Evolutionary conservation across 2,329 filamentous ascomycete species (phyloP).

Genomic region (Blastomyces emzantsi): DNA sequence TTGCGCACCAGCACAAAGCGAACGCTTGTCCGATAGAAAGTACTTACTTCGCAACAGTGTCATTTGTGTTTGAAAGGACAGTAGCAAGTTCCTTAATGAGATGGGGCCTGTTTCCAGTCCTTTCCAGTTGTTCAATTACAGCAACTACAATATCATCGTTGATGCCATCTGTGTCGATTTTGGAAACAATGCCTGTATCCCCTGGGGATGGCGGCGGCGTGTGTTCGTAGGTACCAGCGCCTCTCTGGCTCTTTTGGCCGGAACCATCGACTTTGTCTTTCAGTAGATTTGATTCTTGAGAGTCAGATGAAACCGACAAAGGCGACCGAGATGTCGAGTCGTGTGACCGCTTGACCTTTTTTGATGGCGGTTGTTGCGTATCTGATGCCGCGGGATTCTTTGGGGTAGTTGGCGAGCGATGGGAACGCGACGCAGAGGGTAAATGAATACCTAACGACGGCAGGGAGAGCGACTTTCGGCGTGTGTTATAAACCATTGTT

Average conservation of each 20-base stretch:
- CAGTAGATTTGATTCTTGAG: conserved; percentile 24
- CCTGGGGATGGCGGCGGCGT: conserved; percentile 73
- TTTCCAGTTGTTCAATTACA: conserved; percentile 78
- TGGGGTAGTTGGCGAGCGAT: conserved; percentile 52
- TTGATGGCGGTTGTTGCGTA: conserved; percentile 45
- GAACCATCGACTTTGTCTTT: conserved; percentile 23
- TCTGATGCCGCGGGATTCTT: conserved; percentile 53
- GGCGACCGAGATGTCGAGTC: conserved; percentile 39
- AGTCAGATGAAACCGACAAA: conserved; percentile 25
- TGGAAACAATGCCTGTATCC: conserved; percentile 37
- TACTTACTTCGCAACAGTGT: conserved; percentile 84
- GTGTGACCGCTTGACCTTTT: conserved; percentile 74
- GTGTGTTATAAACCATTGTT: conserved; percentile 89
- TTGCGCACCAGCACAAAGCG: neutral
- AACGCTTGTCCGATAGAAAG: neutral
- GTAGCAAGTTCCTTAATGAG: conserved; percentile 87
- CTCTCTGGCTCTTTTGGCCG: conserved; percentile 33
- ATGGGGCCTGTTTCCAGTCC: conserved; percentile 84
- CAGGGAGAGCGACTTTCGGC: conserved; percentile 89
- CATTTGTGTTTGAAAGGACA: conserved; percentile 64
- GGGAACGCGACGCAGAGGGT: conserved; percentile 48
- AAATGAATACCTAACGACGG: conserved; percentile 88
- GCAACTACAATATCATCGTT: conserved; percentile 93
- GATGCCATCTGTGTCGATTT: conserved; percentile 72
- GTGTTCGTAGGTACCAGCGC: conserved; percentile 52